Evolutionary conservation across 192 early-diverging fungal genomes (phyloP).

Genomic region (Cetraspora pellucida): DNA sequence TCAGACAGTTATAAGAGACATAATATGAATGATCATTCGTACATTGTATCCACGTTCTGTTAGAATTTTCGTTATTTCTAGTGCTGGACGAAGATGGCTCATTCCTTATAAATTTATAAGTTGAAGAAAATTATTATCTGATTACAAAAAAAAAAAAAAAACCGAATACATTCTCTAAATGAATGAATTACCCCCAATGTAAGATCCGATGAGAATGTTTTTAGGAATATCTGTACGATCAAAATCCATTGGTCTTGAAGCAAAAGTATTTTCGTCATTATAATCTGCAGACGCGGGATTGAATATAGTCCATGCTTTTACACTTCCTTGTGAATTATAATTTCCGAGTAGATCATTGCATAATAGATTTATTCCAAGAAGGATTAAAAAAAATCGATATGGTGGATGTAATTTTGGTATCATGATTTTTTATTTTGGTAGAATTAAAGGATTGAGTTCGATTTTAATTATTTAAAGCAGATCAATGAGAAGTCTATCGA

Average conservation of each 20-base stretch:
- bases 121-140: no score
- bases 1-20: neutral
- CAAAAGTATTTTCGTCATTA: neutral
- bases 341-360: no score
- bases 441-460: no score
- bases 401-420: no score
- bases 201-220: slow-evolving; percentile 14
- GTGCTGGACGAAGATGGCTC: neutral
- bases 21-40: neutral
- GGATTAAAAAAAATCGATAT: no score
- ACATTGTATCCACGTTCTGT: slow-evolving; percentile 21
- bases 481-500: no score
- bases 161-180: neutral
- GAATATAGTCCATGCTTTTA: neutral
- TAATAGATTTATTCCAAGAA: no score
- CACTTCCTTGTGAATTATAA: neutral
- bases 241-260: neutral
- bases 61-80: slow-evolving; percentile 21
- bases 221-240: neutral
- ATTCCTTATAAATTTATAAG: neutral
- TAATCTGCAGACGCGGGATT: neutral
- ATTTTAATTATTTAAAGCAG: no score
- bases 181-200: slow-evolving; percentile 1
- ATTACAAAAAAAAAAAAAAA: neutral
- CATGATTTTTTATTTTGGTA: no score